Percentiles rank a stretch among this genome's conserved stretches.
Conservation (phyloP, 345 rosid genomes). For the Corchorus olitorius region DNA sequence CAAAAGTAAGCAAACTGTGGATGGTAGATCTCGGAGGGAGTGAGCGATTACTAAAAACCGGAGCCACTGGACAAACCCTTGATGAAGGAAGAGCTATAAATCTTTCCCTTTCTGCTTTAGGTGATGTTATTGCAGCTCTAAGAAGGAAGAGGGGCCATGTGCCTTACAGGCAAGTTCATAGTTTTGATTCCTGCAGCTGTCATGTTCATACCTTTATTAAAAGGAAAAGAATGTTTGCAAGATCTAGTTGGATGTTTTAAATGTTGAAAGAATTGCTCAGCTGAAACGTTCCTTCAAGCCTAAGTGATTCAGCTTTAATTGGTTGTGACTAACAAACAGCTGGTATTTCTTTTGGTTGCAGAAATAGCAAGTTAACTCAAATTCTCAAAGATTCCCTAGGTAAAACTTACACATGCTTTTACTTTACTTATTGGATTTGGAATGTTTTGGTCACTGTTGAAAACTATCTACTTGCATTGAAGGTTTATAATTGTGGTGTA, state of each 20-base stretch:
- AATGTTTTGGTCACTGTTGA: too few species aligned
- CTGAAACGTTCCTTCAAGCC: conserved; percentile 28
- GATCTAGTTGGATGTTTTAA: not conserved
- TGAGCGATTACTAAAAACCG: conserved; percentile 79
- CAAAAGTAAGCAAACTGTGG: conserved; percentile 87
- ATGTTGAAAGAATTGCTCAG: conserved; percentile 15
- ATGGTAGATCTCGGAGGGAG: conserved; percentile 99
- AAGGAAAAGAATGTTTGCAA: conserved; percentile 15
- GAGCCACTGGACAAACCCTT: conserved; percentile 78
- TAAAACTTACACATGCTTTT: conserved; percentile 32
- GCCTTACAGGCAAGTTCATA: conserved; percentile 78
- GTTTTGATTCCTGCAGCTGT: conserved; percentile 22
- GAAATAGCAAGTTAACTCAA: conserved; percentile 97
- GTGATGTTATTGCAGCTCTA: conserved; percentile 91
- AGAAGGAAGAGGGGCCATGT: conserved; percentile 86
- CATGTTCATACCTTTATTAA: not conserved
- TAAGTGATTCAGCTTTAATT: not conserved
- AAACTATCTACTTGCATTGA: too few species aligned
- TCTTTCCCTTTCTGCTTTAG: conserved; percentile 92
- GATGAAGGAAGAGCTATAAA: conserved; percentile 92
- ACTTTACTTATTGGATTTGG: conserved; percentile 9
- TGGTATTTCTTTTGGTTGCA: conserved; percentile 48
- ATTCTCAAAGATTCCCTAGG: conserved; percentile 95
- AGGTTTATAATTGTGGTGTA: too few species aligned
- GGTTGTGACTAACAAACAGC: not conserved